Base-by-base conservation (phyloP, 2,329 filamentous ascomycete genomes). In the Phaeosphaeria sp. region DNA sequence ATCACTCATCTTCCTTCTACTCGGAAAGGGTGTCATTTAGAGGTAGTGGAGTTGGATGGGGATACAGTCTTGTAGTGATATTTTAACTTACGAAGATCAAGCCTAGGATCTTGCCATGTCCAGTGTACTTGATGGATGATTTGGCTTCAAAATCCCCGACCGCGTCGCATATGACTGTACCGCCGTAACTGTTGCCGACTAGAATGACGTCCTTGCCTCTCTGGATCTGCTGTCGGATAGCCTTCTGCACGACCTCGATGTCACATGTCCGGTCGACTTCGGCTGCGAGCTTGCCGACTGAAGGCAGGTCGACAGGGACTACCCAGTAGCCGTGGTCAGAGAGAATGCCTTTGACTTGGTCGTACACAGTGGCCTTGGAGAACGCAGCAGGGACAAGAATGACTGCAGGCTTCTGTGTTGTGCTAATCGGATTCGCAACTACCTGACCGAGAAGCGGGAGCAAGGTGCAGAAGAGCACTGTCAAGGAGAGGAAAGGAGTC, bases 111-210 rank as follows among this genome's bases (percentile, higher is more conserved):
- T 45, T 54, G 18, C 69, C 69, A 13, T 51, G 45, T 8, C 24
- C 42, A 20, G 43, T 27, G 2, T 20, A 33, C 0, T 15, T 48
- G 2, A 30, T 13, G 9, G 44, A 24, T 20, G 25, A 46, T 1
- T 22, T n/a, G 11, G 36, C 33, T 21, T 64, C 52, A 27, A 66
- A 56, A 21, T 56, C 62, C 11, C 60, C 59, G 49, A 72, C 66
- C 4, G 71, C 71, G 46, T 72, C 69, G 21, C 64, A 63, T 21
- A 71, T 65, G 13, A 73, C 67, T 8, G 64, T 68, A 13, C 57
- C 67, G 4, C 65, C 71, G 45, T 73, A 74, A 57, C 69, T 72
- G 56, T 72, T 71, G 1, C 66, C 68, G 6, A 72, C 65, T 1
- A 74, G 42, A 9, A 74, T 33, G 7, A 74, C 60, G 24, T 74